Base-by-base conservation (phyloP, 1,284 basidiomycete species). In the Lentinus polychrous region DNA sequence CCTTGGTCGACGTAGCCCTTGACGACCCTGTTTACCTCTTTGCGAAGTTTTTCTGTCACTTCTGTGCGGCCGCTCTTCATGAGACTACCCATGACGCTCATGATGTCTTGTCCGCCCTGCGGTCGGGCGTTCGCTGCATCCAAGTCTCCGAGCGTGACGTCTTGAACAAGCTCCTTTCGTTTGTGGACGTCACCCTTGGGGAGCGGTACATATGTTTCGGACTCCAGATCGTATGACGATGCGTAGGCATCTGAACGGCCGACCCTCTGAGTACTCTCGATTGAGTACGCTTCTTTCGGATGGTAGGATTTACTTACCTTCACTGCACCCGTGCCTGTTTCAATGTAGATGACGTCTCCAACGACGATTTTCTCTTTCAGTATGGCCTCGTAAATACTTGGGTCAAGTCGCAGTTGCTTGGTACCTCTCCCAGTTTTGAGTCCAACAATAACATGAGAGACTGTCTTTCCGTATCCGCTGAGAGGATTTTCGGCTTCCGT, bases 141-240 rank as follows among this genome's bases (percentile, higher is more conserved):
- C 38, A 99, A 76, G 64, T 99, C 95, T 49, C 96, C 94, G 14
- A 99, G 74, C 0, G 94, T 98, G 34, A 99, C 91, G 57, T 98
- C 95, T 67, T 98, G 96, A 3, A 99, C 93, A 1, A 98, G 82
- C 63, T 99, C 94, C 66, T 98, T 98, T 54, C 86, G 81, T 69
- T 98, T 98, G 72, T 97, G 94, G 43, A 99, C 94, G 51, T 99
- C 94, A 43, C 94, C 95, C 70, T 99, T 99, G 0, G 96, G 95
- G 45, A 98, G 71, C 4, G 95, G 94, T 1, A 99, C 95, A 62
- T 98, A 99, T 45, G 95, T 97, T 65, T 98, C 95, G 5, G 94
- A 93, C 69, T 98, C 96, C 44, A 99, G 81, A 66, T 98, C 96
- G 66, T 93, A 99, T 45, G 95, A 94, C n/a, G 93, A 94, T 0